These are phyloP conservation scores for Orychophragmus violaceus DNA, from an alignment of 345 rosid species.

Conservation along the genomic window DNA sequence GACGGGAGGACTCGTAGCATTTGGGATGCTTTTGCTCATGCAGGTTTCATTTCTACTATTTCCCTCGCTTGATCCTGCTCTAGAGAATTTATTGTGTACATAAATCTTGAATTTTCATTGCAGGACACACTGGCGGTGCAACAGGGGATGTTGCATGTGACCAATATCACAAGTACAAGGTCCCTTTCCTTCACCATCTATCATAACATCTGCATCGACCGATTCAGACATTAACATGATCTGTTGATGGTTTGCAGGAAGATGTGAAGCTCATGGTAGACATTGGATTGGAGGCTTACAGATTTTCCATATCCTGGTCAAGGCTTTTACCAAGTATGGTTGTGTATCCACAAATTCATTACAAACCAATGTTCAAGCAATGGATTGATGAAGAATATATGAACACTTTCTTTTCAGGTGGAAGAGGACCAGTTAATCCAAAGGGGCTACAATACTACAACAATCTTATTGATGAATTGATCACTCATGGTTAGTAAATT, in stretches of 20 bases:
- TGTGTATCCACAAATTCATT: neutral
- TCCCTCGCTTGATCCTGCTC: neutral
- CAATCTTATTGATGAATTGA: slow-evolving; percentile 45
- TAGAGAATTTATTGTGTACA: neutral
- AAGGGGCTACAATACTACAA: slow-evolving; percentile 59
- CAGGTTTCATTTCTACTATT: slow-evolving; percentile 27
- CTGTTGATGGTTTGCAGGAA: slow-evolving; percentile 60
- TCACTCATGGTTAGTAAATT: slow-evolving; percentile 39
- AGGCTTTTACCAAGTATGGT: slow-evolving; percentile 65
- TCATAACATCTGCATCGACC: too few species aligned
- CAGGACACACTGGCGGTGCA: slow-evolving; percentile 37
- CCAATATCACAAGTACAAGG: slow-evolving; percentile 64
- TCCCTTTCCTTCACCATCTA: neutral
- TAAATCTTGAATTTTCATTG: neutral
- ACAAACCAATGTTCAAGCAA: neutral
- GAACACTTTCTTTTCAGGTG: slow-evolving; percentile 31
- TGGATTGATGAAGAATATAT: neutral
- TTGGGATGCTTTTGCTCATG: slow-evolving; percentile 51
- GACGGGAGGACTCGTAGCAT: slow-evolving; percentile 61
- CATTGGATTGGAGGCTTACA: slow-evolving; percentile 57
- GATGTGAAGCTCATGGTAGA: slow-evolving; percentile 74
- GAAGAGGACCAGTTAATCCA: slow-evolving; percentile 55
- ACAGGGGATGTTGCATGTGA: slow-evolving; percentile 50
- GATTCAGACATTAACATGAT: too few species aligned
- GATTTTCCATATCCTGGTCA: slow-evolving; percentile 79